Evolutionary conservation across 75 land plant species (phyloP).

Genomic region (Adiantum capillusveneris): DNA sequence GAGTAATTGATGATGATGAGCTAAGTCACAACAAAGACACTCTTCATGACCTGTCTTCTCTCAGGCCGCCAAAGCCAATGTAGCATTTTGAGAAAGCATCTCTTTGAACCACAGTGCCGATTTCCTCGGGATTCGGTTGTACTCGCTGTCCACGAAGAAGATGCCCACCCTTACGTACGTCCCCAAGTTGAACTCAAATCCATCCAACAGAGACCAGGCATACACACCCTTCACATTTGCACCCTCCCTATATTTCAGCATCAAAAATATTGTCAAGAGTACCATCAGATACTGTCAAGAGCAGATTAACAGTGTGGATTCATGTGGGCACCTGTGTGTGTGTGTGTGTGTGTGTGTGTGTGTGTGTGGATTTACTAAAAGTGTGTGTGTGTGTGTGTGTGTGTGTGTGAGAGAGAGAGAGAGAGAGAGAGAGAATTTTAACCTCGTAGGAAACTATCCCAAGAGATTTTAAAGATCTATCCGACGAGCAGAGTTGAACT

Average conservation of each 20-base stretch:
- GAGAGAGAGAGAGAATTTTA: neutral
- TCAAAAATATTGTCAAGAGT: too few species aligned
- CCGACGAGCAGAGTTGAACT: neutral
- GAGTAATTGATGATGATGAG: too few species aligned
- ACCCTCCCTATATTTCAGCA: neutral
- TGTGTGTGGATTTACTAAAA: too few species aligned
- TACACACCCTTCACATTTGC: neutral
- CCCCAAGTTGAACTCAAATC: conserved; percentile 1
- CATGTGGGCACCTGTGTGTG: too few species aligned
- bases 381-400: too few species aligned
- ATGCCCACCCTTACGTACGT: neutral
- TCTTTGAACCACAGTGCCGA: neutral
- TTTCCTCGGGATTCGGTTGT: neutral
- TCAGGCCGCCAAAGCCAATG: too few species aligned
- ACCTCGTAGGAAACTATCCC: neutral
- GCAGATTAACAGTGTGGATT: too few species aligned
- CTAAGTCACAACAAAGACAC: too few species aligned
- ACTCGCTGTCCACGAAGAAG: neutral
- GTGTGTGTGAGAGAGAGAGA: neutral
- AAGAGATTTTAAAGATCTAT: neutral
- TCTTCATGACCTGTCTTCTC: too few species aligned
- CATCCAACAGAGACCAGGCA: neutral
- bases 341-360: too few species aligned
- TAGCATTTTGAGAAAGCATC: too few species aligned
- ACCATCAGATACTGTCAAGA: too few species aligned